phyloP scores from a whole-genome alignment of 306 rosid species.

The Cucumis cinereus region DNA sequence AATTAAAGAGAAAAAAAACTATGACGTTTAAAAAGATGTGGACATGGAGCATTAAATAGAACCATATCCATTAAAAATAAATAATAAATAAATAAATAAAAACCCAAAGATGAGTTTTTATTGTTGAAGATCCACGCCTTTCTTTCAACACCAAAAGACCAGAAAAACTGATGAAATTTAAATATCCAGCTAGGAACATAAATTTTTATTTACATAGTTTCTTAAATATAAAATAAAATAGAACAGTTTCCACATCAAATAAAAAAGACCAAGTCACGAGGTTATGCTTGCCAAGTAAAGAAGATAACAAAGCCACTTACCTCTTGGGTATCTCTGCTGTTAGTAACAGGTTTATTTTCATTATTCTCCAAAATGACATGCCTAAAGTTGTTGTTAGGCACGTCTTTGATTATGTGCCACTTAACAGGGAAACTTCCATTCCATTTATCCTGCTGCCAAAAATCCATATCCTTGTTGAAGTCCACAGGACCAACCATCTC shows the following conservation, averaged over 20 bases:
- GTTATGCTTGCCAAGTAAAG: neutral
- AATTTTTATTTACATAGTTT: neutral
- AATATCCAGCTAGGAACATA: neutral
- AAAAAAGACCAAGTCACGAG: neutral
- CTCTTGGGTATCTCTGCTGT: slow-evolving; percentile 96
- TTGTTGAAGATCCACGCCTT: too few species aligned
- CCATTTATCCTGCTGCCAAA: slow-evolving; percentile 99
- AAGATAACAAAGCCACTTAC: slow-evolving; percentile 16
- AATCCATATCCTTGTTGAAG: slow-evolving; percentile 76
- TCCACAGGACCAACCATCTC: slow-evolving; percentile 83
- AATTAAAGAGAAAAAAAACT: too few species aligned
- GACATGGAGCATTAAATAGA: too few species aligned
- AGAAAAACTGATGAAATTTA: too few species aligned
- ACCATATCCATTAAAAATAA: too few species aligned
- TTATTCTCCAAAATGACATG: slow-evolving; percentile 85
- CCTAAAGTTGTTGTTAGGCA: slow-evolving; percentile 62
- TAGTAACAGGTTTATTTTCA: slow-evolving; percentile 94
- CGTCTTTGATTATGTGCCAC: slow-evolving; percentile 90
- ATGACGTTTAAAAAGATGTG: too few species aligned
- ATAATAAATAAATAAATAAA: too few species aligned
- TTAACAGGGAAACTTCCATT: slow-evolving; percentile 88
- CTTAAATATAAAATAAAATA: neutral
- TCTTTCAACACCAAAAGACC: too few species aligned
- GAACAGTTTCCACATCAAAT: too few species aligned
- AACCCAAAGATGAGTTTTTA: too few species aligned